Evolutionary conservation across 2,329 filamentous ascomycete genomes (phyloP).

Genomic region (Penicillium sp.): DNA sequence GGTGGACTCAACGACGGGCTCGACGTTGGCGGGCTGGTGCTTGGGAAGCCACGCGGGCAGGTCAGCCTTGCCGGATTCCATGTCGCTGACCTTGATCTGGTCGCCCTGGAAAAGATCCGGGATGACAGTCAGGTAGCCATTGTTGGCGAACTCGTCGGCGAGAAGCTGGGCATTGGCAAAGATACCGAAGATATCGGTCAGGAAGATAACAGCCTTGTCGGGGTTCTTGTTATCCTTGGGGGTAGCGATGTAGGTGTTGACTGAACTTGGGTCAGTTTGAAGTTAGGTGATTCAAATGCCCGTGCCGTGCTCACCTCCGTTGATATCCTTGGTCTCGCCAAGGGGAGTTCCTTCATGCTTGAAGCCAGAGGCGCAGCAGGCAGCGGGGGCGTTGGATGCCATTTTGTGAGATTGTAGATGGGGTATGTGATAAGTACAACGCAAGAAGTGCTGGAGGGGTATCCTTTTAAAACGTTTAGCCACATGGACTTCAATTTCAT

Average conservation of each 20-base stretch:
- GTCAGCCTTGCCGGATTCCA: slow-evolving; percentile 49
- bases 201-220: slow-evolving; percentile 57
- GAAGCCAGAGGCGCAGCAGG: slow-evolving; percentile 52
- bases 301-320: slow-evolving; percentile 41
- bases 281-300: neutral
- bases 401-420: slow-evolving; percentile 34
- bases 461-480: neutral
- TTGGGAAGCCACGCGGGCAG: slow-evolving; percentile 52
- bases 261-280: slow-evolving; percentile 33
- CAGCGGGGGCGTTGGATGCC: slow-evolving; percentile 53
- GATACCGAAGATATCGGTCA: slow-evolving; percentile 62
- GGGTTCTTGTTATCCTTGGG: slow-evolving; percentile 53
- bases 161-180: slow-evolving; percentile 64
- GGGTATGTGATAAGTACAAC: neutral
- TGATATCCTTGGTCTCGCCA: slow-evolving; percentile 51
- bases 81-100: slow-evolving; percentile 56
- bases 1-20: slow-evolving; percentile 54
- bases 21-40: slow-evolving; percentile 53
- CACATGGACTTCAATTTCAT: neutral
- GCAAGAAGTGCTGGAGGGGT: neutral
- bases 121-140: slow-evolving; percentile 69
- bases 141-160: slow-evolving; percentile 73
- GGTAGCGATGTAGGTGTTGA: slow-evolving; percentile 58
- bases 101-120: slow-evolving; percentile 73
- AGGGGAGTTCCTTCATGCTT: slow-evolving; percentile 53